Percentiles rank a stretch among this genome's conserved stretches.
Evolutionary conservation across 2,329 filamentous ascomycete genomes (phyloP).

Genomic region (Arthrobotrys musiformis): DNA sequence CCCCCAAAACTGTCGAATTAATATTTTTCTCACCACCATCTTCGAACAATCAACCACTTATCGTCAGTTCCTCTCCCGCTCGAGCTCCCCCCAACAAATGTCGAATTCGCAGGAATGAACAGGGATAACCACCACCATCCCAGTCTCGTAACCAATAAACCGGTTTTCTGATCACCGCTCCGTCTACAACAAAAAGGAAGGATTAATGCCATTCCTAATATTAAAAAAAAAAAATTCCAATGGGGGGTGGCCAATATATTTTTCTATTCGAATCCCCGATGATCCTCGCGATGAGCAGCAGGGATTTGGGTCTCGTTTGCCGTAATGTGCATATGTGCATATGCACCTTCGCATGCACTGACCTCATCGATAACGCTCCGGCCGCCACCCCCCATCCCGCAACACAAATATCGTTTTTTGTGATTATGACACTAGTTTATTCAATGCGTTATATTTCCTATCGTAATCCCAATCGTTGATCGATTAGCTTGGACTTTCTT

Average conservation of each 20-base stretch:
- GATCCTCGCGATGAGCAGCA: neutral
- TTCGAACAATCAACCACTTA: constrained; percentile 5
- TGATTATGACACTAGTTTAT: neutral
- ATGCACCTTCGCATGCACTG: too few relatives aligned
- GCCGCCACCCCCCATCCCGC: constrained; percentile 10
- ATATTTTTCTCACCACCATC: constrained; percentile 1
- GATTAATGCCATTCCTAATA: neutral
- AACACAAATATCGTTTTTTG: constrained; percentile 4
- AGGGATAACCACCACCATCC: neutral
- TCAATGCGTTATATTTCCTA: constrained; percentile 1
- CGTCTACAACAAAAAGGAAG: neutral
- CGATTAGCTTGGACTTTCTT: neutral
- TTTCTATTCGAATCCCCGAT: neutral
- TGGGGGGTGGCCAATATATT: neutral
- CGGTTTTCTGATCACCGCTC: constrained; percentile 10
- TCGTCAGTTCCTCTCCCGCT: constrained; percentile 4
- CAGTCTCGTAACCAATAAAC: constrained; percentile 13
- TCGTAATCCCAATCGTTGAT: neutral
- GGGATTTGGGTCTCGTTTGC: neutral
- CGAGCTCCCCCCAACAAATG: neutral
- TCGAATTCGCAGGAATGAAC: neutral
- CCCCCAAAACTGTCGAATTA: neutral
- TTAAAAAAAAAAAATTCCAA: too few relatives aligned
- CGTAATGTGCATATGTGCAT: constrained; percentile 11
- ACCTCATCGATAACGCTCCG: constrained; percentile 23